Evolutionary conservation across 139 green algal genomes (phyloP), one percentile per base, ranked within the genome.

Genomic region (Tetraselmis chui): DNA sequence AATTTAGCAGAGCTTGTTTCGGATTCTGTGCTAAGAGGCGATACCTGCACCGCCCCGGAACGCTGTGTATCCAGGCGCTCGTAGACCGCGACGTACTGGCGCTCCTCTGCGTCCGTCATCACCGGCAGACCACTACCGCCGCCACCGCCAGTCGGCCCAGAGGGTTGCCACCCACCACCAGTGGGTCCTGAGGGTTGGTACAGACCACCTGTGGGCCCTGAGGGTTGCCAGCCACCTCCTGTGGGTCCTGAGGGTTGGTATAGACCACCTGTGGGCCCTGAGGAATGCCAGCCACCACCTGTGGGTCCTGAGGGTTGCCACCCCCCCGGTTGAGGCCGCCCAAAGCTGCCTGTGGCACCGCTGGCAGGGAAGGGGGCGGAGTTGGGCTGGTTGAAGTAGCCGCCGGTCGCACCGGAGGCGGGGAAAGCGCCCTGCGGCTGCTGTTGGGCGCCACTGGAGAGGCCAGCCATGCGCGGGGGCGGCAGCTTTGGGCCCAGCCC

Each of bases 401-500:
- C 45, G 45, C 45, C 45, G 45, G 45, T 67, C 11, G 45, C 5
- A 18, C 45, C 45, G 45, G 45, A 67, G 11, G 45, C 11, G 11
- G 45, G 45, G 45, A 67, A 67, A 5, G 5, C 11, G 11, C 45
- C 45, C 45, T 67, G 45, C 45, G 45, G 45, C 45, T 5, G 11
- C n/a, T n/a, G n/a, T n/a, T n/a, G n/a, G n/a, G n/a, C n/a, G n/a
- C n/a, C n/a, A n/a, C 77, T 86, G 59, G 78, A 87, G 28, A 92
- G 75, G 59, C 92, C 92, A 32, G 82, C 75, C 81, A 95, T 80
- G 22, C 78, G 80, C 0, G 92, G 92, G 2, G 85, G 83, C 0
- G 91, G 91, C 76, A 94, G 83, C 11, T 83, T 59, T 0, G 91
- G 91, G 2, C 91, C 89, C 23, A 90, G 82, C 1, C 92, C 92